Percentiles rank a stretch among this genome's conserved stretches.
These are phyloP conservation scores for Fusarium redolens DNA, from an alignment of 2,329 filamentous ascomycete species.

Conservation along the genomic window DNA sequence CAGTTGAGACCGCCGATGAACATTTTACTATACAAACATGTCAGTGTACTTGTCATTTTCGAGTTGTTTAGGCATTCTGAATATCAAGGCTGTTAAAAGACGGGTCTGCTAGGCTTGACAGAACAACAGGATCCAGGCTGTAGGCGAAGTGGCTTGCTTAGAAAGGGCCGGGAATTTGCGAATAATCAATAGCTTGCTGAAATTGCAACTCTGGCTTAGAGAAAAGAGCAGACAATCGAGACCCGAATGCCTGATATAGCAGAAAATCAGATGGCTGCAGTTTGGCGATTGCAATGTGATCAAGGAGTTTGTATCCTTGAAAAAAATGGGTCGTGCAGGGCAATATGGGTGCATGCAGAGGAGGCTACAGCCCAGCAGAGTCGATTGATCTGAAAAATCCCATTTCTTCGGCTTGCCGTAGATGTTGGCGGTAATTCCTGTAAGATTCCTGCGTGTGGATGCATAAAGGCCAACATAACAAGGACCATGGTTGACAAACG, in stretches of 20 bases:
- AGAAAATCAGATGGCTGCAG: not conserved
- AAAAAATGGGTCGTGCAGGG: conserved; percentile 11
- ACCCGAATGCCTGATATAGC: not conserved
- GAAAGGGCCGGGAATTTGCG: conserved; percentile 16
- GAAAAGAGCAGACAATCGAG: conserved; percentile 2
- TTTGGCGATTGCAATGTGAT: conserved; percentile 1
- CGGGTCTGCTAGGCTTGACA: conserved; percentile 15
- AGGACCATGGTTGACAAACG: conserved; percentile 33
- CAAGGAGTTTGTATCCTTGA: conserved; percentile 3
- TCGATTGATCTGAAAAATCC: conserved; percentile 7
- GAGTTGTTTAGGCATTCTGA: conserved; percentile 10
- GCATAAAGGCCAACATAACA: conserved; percentile 19
- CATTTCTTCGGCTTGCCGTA: conserved; percentile 12
- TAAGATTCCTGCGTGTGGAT: conserved; percentile 23
- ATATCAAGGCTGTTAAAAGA: conserved; percentile 13
- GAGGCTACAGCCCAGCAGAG: not conserved
- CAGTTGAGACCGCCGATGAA: conserved; percentile 99
- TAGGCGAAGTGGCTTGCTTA: conserved; percentile 40
- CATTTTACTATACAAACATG: conserved; percentile 81
- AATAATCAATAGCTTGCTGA: conserved; percentile 1
- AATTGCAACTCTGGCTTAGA: not conserved
- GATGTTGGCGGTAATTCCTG: conserved; percentile 16
- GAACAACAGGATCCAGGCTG: conserved; percentile 22
- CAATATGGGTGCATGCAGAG: conserved; percentile 25
- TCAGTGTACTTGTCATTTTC: conserved; percentile 29